Base-by-base conservation (phyloP, 768 basidiomycete species). In the Cantharellus cinnabarinus region DNA sequence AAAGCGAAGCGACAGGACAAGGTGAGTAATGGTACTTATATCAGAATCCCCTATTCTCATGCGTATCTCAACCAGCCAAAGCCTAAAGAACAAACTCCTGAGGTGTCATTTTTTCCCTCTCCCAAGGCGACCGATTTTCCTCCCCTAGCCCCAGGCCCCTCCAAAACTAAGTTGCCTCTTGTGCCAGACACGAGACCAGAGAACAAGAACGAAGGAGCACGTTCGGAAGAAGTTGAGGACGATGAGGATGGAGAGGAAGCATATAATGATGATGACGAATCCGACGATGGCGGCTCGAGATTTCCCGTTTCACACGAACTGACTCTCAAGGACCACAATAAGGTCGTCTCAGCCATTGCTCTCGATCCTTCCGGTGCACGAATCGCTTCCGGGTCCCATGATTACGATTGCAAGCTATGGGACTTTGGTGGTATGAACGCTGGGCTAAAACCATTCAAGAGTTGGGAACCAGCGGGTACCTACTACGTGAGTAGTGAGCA, bases 371-470 rank as follows among this genome's bases (percentile, higher is more conserved):
- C 93, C 29, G 95, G 95, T 60, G 91, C 94, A 7, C 81, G 95
- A 41, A 72, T 99, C 39, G 71, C 88, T 15, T 86, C 89, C 4
- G 95, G 95, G 14, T 89, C 89, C 20, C 85, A 98, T 71, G 95
- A 99, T 69, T 98, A 98, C 67, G 95, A 99, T 70, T 83, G 85
- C 70, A 98, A 98, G 72, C 70, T 99, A 58, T 99, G 94, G 93
- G 95, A 99, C 71, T 98, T 98, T 70, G 94, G 94, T 65, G 95
- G 95, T 14, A 99, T 99, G 95, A 85, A 88, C 67, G 73, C 76
- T 62, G 51, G 57, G 50, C 57, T 73, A 70, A 89, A 89, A 70
- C 93, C 95, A 14, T 98, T 99, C 79, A 87, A 93, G 72, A 87
- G 80, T 64, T 98, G 87, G 81, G 95, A 99, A 68, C 87, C 91